phyloP scores from a whole-genome alignment of 192 early-diverging fungal genomes.

The Backusella mclennaniae region DNA sequence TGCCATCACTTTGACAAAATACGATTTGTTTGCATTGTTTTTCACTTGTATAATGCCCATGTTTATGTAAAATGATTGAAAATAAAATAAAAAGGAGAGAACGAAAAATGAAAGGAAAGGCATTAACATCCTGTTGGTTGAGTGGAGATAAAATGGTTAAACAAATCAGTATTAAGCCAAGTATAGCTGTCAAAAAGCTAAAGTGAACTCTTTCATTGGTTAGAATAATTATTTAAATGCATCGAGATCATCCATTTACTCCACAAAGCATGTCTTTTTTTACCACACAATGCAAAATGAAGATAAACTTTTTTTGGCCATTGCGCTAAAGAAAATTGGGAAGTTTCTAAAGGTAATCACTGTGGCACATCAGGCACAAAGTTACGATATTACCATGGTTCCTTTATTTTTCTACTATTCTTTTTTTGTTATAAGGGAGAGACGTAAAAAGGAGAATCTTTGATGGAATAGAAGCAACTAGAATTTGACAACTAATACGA shows the following conservation, averaged over 20 bases:
- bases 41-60: not conserved
- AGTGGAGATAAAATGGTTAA: not conserved
- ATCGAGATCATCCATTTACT: not conserved
- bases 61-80: not conserved
- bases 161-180: not conserved
- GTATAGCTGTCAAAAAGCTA: not conserved
- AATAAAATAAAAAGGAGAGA: not conserved
- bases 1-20: not conserved
- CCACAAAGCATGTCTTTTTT: not conserved
- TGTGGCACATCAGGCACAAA: not conserved
- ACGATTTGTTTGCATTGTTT: not conserved
- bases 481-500: not conserved
- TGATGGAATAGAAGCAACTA: not conserved
- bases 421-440: not conserved
- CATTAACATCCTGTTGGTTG: not conserved
- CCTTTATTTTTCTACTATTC: not conserved
- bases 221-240: not conserved
- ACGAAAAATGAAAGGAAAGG: not conserved
- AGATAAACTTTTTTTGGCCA: slow-evolving; percentile 6
- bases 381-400: not conserved
- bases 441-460: not conserved
- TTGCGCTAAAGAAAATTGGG: not conserved
- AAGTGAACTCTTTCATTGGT: not conserved
- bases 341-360: not conserved
- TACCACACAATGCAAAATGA: not conserved